A percentile compares a stretch with the other conserved stretches of the same genome.
phyloP scores from a whole-genome alignment of 1,284 basidiomycete species.

The Ceratorhiza oryzae-sativae region DNA sequence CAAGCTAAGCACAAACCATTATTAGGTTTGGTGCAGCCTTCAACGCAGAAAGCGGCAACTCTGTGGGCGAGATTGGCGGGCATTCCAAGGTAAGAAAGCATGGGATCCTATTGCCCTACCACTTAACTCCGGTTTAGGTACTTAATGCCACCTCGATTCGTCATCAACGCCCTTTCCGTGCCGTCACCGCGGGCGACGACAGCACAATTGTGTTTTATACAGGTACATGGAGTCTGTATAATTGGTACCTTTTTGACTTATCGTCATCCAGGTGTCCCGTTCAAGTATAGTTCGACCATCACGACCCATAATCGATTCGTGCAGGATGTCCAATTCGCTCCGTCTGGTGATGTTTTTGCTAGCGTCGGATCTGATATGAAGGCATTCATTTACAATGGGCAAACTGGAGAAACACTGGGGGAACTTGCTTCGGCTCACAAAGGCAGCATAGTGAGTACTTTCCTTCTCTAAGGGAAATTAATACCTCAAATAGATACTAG shows the following conservation, averaged over 20 bases:
- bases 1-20: neutral
- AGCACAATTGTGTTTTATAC: slow-evolving; percentile 74
- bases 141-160: slow-evolving; percentile 94
- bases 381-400: slow-evolving; percentile 89
- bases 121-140: slow-evolving; percentile 54
- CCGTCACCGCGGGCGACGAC: slow-evolving; percentile 70
- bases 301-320: slow-evolving; percentile 93
- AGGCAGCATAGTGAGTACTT: slow-evolving; percentile 72
- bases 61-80: slow-evolving; percentile 91
- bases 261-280: slow-evolving; percentile 71
- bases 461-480: neutral
- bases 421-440: slow-evolving; percentile 75
- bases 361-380: slow-evolving; percentile 93
- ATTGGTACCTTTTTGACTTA: neutral
- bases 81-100: slow-evolving; percentile 77
- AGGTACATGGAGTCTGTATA: neutral
- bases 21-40: slow-evolving; percentile 85
- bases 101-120: neutral
- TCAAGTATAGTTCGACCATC: slow-evolving; percentile 87
- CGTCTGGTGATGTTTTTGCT: slow-evolving; percentile 82
- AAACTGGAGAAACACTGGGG: slow-evolving; percentile 79
- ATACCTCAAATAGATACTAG: slow-evolving; percentile 51
- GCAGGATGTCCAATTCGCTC: slow-evolving; percentile 87
- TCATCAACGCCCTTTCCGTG: slow-evolving; percentile 88
- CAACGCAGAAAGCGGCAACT: slow-evolving; percentile 86